A percentile compares a stretch with the other conserved stretches of the same genome.
Conservation (phyloP, 1,284 basidiomycete genomes). For the Leccinum holopus region DNA sequence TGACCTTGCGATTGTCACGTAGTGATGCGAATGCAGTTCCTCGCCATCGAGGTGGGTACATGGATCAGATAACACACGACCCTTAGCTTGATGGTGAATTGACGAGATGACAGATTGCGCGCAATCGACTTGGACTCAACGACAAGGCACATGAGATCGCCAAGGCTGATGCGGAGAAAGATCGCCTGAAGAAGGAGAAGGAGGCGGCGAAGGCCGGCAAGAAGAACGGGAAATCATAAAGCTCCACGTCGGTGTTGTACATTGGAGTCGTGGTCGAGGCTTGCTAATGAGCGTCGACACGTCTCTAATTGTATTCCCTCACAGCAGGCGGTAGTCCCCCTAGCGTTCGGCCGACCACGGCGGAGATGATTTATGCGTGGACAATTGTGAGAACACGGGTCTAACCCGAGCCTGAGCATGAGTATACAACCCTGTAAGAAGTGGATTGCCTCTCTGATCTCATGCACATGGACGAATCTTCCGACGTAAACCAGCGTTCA, state of each 20-base stretch:
- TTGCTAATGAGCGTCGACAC: not conserved
- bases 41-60: conserved; percentile 76
- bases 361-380: conserved; percentile 19
- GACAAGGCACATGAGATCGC: conserved; percentile 83
- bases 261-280: conserved; percentile 3
- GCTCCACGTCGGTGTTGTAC: not conserved
- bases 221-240: conserved; percentile 37
- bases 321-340: not conserved
- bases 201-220: conserved; percentile 42
- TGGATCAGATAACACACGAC: not conserved
- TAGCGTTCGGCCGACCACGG: conserved; percentile 6
- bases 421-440: conserved; percentile 11
- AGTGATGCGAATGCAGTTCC: conserved; percentile 88
- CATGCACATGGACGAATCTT: not conserved
- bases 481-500: not conserved
- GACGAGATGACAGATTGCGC: conserved; percentile 64
- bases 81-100: conserved; percentile 6
- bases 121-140: conserved; percentile 92
- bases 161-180: conserved; percentile 67
- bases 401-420: conserved; percentile 6
- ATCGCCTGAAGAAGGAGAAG: conserved; percentile 51
- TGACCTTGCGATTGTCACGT: conserved; percentile 7
- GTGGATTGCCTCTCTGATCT: not conserved
- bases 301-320: not conserved
- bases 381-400: conserved; percentile 7